Evolutionary conservation across 2,329 filamentous ascomycete species (phyloP).

Genomic region (Emergomyces africanus): DNA sequence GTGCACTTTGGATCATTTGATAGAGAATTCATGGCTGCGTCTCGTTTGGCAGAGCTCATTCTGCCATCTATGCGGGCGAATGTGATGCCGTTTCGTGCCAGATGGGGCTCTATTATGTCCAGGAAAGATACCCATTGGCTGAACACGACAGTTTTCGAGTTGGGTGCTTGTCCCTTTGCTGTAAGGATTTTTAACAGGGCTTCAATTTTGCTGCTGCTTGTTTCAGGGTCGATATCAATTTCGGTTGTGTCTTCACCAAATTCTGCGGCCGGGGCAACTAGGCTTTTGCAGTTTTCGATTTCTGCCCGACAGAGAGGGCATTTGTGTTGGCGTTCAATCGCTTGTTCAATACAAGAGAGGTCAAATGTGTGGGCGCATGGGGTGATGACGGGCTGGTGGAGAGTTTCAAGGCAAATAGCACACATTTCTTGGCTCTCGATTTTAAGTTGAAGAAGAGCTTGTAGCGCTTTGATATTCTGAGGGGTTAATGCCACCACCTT

Average conservation of each 20-base stretch:
- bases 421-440: constrained; percentile 77
- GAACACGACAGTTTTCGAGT: constrained; percentile 70
- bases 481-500: constrained; percentile 56
- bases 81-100: constrained; percentile 47
- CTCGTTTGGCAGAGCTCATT: constrained; percentile 59
- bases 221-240: constrained; percentile 46
- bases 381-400: constrained; percentile 67
- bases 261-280: constrained; percentile 55
- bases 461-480: constrained; percentile 59
- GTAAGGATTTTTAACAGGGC: constrained; percentile 62
- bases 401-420: constrained; percentile 61
- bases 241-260: constrained; percentile 36
- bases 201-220: constrained; percentile 70
- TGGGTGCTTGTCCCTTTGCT: constrained; percentile 50
- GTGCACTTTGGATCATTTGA: constrained; percentile 54
- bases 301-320: constrained; percentile 74
- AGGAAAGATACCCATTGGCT: constrained; percentile 71
- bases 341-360: constrained; percentile 56
- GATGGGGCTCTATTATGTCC: constrained; percentile 58
- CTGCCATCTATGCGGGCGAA: constrained; percentile 68
- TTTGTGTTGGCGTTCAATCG: constrained; percentile 61
- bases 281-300: constrained; percentile 45
- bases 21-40: constrained; percentile 55
- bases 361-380: constrained; percentile 76
- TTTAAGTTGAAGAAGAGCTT: constrained; percentile 60